phyloP scores from a whole-genome alignment of 768 basidiomycete genomes.

The Boletus sp. region DNA sequence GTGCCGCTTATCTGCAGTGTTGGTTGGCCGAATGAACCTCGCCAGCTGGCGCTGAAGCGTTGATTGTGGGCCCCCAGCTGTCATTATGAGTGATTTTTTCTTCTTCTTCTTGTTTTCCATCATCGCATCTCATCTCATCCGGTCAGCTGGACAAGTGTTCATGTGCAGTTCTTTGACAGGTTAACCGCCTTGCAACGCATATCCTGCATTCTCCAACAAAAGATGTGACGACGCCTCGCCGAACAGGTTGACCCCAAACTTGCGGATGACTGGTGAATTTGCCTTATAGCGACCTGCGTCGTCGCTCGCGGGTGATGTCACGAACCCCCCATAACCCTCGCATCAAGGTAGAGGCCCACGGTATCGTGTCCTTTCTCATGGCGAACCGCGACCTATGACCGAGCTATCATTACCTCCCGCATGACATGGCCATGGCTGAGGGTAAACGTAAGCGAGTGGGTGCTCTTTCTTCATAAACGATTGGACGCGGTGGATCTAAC shows the following conservation, averaged over 20 bases:
- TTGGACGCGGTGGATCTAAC: no score
- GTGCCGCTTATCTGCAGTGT: no score
- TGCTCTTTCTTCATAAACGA: no score
- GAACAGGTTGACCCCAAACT: background rate
- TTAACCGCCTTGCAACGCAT: background rate
- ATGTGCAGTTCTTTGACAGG: background rate
- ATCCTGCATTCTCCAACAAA: background rate
- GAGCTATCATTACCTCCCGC: constrained; percentile 4
- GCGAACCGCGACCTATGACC: background rate
- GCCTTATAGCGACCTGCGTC: background rate
- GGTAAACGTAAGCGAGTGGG: no score
- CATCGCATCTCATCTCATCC: no score
- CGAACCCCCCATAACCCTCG: background rate
- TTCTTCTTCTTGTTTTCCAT: no score
- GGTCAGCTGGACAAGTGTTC: background rate
- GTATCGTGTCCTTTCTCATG: background rate
- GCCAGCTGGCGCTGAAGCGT: no score
- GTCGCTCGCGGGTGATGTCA: no score
- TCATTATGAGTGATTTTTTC: no score
- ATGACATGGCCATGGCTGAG: no score
- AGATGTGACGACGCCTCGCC: background rate
- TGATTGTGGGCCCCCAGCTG: no score
- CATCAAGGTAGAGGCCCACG: background rate
- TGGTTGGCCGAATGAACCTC: no score
- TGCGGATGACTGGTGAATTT: background rate